Conservation (phyloP, 75 land plant genomes). For the Gnetum montanum region DNA sequence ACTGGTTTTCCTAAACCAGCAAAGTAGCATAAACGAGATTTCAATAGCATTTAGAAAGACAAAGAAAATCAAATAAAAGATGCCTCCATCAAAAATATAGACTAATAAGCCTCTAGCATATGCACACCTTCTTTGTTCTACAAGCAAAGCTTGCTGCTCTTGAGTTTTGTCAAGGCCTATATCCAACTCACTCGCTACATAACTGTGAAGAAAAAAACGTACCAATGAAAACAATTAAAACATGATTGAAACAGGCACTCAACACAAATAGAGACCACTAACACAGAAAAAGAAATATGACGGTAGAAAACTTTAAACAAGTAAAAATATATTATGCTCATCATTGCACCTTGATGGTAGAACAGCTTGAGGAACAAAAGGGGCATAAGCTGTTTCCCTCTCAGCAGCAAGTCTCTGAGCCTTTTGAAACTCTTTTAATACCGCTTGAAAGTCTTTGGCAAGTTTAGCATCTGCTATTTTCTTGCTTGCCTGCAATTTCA, state of each 20-base stretch:
- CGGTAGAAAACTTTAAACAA: slow-evolving; percentile 22
- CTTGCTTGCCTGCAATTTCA: slow-evolving; percentile 47
- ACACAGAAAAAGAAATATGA: slow-evolving; percentile 54
- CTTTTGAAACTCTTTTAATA: slow-evolving; percentile 71
- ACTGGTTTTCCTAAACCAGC: no score
- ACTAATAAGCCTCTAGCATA: neutral
- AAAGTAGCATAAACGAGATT: no score
- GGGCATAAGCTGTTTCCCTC: slow-evolving; percentile 69
- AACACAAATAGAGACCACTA: slow-evolving; percentile 34
- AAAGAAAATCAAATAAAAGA: neutral
- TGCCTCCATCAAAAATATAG: no score
- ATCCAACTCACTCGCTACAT: slow-evolving; percentile 24
- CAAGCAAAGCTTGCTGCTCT: slow-evolving; percentile 20
- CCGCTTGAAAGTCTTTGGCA: slow-evolving; percentile 88
- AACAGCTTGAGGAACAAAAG: slow-evolving; percentile 52
- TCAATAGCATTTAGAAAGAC: no score
- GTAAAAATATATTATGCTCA: neutral
- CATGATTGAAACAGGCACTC: slow-evolving; percentile 36
- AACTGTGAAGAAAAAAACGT: slow-evolving; percentile 16
- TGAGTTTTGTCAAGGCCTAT: slow-evolving; percentile 17
- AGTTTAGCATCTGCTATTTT: slow-evolving; percentile 85
- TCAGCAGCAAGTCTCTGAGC: slow-evolving; percentile 77
- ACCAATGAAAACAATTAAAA: slow-evolving; percentile 37
- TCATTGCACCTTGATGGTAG: slow-evolving; percentile 36
- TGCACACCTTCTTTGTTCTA: slow-evolving; percentile 21